These are phyloP conservation scores for Oemleria cerasiformis DNA, from an alignment of 306 rosid species.

Conservation along the genomic window DNA sequence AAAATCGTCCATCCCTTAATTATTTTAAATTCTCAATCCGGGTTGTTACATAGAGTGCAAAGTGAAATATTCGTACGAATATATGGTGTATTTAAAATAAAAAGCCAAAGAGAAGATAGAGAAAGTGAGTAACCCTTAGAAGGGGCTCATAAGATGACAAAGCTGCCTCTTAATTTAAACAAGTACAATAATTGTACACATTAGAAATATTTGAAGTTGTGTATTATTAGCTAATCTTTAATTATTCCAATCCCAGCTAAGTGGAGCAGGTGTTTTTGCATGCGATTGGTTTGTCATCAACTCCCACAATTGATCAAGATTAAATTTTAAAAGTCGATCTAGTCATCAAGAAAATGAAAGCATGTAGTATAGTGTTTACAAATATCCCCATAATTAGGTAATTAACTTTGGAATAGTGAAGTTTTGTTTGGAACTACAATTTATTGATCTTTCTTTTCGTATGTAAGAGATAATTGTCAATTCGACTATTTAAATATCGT, in stretches of 20 bases:
- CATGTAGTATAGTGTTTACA: background rate
- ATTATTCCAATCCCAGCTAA: conserved; percentile 4
- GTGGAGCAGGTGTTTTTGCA: conserved; percentile 8
- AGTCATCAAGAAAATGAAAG: conserved; percentile 9
- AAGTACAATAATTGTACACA: conserved; percentile 27
- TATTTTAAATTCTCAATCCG: too few species aligned
- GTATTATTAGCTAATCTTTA: background rate
- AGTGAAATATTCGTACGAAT: too few species aligned
- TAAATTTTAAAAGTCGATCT: background rate
- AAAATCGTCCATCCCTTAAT: too few species aligned
- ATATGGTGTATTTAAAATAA: too few species aligned
- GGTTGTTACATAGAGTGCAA: too few species aligned
- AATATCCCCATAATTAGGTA: background rate
- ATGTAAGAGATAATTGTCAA: too few species aligned
- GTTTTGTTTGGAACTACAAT: too few species aligned
- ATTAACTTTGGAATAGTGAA: too few species aligned
- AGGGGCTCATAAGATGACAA: conserved; percentile 17
- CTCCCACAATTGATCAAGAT: background rate
- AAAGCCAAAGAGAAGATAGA: conserved; percentile 3
- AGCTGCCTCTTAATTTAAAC: background rate
- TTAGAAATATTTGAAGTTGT: background rate
- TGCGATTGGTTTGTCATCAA: conserved; percentile 1
- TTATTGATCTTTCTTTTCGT: too few species aligned
- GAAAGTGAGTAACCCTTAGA: conserved; percentile 6
- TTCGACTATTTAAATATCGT: too few species aligned